phyloP scores from a whole-genome alignment of 495 filamentous ascomycete genomes.

The Penicillium canescens region DNA sequence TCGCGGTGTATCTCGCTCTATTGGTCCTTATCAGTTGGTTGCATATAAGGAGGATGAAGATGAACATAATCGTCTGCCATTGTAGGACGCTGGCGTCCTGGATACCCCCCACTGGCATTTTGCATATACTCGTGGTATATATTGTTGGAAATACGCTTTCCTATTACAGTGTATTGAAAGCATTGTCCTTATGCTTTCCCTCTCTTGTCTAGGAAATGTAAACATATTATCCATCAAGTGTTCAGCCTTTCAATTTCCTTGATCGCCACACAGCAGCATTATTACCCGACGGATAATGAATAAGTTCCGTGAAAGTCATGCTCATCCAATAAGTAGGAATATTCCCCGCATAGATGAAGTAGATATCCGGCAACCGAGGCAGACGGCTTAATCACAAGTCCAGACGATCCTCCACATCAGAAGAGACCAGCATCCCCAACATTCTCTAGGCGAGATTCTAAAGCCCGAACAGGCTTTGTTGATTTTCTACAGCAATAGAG shows the following conservation, averaged over 20 bases:
- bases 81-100: slow-evolving; percentile 18
- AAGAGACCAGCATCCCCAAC: slow-evolving; percentile 1
- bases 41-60: slow-evolving; percentile 12
- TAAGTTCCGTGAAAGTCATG: too few relatives aligned
- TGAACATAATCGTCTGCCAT: slow-evolving; percentile 13
- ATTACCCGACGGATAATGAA: too few relatives aligned
- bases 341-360: neutral
- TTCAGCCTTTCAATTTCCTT: too few relatives aligned
- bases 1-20: neutral
- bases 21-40: slow-evolving; percentile 16
- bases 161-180: too few relatives aligned
- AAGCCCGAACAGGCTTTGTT: neutral
- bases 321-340: too few relatives aligned
- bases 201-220: too few relatives aligned
- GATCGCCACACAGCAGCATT: too few relatives aligned
- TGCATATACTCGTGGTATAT: slow-evolving; percentile 1
- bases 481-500: slow-evolving; percentile 4
- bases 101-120: slow-evolving; percentile 9
- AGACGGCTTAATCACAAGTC: slow-evolving; percentile 12
- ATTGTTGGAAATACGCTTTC: too few relatives aligned
- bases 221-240: too few relatives aligned
- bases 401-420: slow-evolving; percentile 7
- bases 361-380: slow-evolving; percentile 14
- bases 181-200: too few relatives aligned
- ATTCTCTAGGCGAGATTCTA: neutral